Percentiles rank a stretch among this genome's conserved stretches.
phyloP scores from a whole-genome alignment of 106 monocot species.

The Acanthochlamys bracteata region DNA sequence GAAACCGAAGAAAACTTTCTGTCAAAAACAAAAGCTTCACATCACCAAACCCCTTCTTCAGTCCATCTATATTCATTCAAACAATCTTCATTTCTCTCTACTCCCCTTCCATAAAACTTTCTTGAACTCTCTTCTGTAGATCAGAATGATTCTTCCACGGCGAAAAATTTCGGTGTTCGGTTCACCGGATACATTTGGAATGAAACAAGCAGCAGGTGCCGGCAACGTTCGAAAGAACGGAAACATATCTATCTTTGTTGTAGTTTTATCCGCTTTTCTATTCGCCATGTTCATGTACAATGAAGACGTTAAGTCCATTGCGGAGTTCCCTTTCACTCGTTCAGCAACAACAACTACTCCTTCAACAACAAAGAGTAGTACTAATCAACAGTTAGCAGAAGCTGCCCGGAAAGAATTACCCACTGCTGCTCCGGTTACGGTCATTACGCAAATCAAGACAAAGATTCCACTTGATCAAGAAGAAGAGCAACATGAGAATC shows the following conservation, averaged over 20 bases:
- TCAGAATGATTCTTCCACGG: slow-evolving; percentile 16
- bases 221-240: slow-evolving; percentile 16
- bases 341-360: not conserved
- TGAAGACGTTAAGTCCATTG: slow-evolving; percentile 55
- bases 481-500: not conserved
- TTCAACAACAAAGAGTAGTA: not conserved
- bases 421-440: not conserved
- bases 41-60: slow-evolving; percentile 5
- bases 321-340: slow-evolving; percentile 46
- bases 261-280: slow-evolving; percentile 40
- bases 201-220: slow-evolving; percentile 24
- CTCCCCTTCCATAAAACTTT: not conserved
- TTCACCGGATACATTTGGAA: slow-evolving; percentile 14
- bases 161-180: slow-evolving; percentile 5
- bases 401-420: not conserved
- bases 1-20: not conserved
- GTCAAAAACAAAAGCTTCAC: slow-evolving; percentile 3
- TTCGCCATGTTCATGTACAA: slow-evolving; percentile 59
- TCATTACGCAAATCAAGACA: too few species aligned
- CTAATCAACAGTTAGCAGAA: too few species aligned
- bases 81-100: not conserved
- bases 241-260: slow-evolving; percentile 26
- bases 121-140: not conserved
- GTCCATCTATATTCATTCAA: not conserved
- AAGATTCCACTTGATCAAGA: too few species aligned